Evolutionary conservation across 2,329 filamentous ascomycete genomes (phyloP).

Genomic region (Arthroderma uncinatum): DNA sequence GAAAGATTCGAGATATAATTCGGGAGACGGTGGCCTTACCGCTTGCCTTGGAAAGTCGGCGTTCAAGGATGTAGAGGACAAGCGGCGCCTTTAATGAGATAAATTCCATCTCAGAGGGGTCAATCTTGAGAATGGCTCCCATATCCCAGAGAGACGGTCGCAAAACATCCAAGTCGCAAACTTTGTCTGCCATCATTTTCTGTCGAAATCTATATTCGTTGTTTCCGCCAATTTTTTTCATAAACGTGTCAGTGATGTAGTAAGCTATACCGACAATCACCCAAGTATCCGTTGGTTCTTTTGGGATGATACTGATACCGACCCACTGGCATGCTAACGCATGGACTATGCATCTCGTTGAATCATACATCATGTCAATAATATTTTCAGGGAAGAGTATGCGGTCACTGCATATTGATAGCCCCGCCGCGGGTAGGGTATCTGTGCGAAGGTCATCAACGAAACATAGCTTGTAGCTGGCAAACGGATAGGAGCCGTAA

Average conservation of each 20-base stretch:
- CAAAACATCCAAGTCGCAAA: constrained; percentile 70
- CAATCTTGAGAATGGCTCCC: constrained; percentile 65
- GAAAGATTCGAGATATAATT: constrained; percentile 74
- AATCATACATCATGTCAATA: constrained; percentile 72
- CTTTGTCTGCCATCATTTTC: constrained; percentile 69
- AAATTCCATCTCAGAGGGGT: constrained; percentile 78
- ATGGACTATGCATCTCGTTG: constrained; percentile 69
- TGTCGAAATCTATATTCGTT: constrained; percentile 90
- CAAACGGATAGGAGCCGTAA: constrained; percentile 83
- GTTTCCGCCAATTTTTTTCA: constrained; percentile 81
- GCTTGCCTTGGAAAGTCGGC: constrained; percentile 76
- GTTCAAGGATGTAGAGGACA: constrained; percentile 87
- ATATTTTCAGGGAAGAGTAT: constrained; percentile 76
- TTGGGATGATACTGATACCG: constrained; percentile 81
- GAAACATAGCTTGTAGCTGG: constrained; percentile 86
- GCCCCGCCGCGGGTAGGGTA: constrained; percentile 63
- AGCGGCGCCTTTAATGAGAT: constrained; percentile 82
- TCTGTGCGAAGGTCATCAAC: constrained; percentile 77
- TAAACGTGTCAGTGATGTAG: constrained; percentile 90
- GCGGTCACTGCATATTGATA: constrained; percentile 78
- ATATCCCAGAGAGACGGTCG: constrained; percentile 74
- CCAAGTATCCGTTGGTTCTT: constrained; percentile 73
- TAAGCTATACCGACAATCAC: constrained; percentile 79
- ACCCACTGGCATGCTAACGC: constrained; percentile 87
- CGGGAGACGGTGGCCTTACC: constrained; percentile 73